Conservation (phyloP, 352 stramenopile species). For the Peronosclerospora sorghi region DNA sequence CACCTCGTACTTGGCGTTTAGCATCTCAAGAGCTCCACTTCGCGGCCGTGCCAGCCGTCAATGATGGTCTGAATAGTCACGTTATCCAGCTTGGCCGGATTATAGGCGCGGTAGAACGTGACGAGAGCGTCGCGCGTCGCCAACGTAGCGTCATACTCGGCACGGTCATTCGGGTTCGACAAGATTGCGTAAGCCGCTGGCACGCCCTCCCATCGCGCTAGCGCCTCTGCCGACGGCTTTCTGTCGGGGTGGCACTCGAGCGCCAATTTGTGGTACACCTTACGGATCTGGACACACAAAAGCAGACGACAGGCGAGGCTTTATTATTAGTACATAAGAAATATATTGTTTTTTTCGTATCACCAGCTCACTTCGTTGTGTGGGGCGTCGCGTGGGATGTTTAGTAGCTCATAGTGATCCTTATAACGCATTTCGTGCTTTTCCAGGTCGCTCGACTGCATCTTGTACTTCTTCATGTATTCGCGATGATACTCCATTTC, state of each 20-base stretch:
- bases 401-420: conserved; percentile 71
- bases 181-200: conserved; percentile 60
- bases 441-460: conserved; percentile 56
- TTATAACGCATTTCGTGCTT: conserved; percentile 55
- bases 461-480: conserved; percentile 87
- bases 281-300: conserved; percentile 76
- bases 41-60: conserved; percentile 72
- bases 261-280: conserved; percentile 80
- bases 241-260: conserved; percentile 86
- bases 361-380: conserved; percentile 45
- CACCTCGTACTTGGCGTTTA: conserved; percentile 81
- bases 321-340: not conserved
- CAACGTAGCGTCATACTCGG: conserved; percentile 68
- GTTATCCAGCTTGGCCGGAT: conserved; percentile 77
- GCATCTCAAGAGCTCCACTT: conserved; percentile 81
- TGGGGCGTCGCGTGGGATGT: conserved; percentile 37
- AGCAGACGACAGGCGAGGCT: not conserved
- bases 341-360: not conserved
- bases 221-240: conserved; percentile 72
- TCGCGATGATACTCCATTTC: conserved; percentile 75
- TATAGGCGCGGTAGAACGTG: conserved; percentile 77
- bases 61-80: conserved; percentile 80
- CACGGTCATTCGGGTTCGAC: conserved; percentile 69
- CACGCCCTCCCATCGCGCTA: conserved; percentile 69
- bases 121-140: conserved; percentile 66